Percentiles rank a stretch among this genome's conserved stretches.
phyloP scores from a whole-genome alignment of 2,329 filamentous ascomycete genomes.

The Ceratocystis harringtonii region DNA sequence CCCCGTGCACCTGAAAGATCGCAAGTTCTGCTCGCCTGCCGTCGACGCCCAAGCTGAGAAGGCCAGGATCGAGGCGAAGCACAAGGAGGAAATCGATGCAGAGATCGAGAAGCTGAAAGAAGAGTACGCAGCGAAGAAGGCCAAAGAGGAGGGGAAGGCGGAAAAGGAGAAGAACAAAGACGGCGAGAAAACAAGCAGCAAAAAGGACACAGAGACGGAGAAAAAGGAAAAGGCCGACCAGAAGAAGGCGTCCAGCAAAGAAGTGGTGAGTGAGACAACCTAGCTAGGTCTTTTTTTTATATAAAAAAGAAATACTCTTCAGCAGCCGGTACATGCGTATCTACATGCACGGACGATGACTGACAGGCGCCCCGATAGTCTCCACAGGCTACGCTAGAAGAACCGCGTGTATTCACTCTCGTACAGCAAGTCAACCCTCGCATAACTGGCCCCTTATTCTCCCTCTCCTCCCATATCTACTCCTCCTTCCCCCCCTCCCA shows the following conservation, averaged over 20 bases:
- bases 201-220: constrained; percentile 27
- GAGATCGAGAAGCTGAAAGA: constrained; percentile 53
- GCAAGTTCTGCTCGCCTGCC: constrained; percentile 62
- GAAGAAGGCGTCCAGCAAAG: constrained; percentile 10
- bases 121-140: constrained; percentile 60
- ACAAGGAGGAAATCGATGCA: constrained; percentile 46
- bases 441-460: neutral
- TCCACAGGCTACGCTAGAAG: constrained; percentile 21
- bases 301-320: too few species aligned
- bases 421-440: constrained; percentile 44
- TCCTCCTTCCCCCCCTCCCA: neutral
- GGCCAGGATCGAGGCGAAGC: constrained; percentile 24
- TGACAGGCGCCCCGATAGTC: constrained; percentile 1
- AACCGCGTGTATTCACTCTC: constrained; percentile 67
- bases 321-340: neutral
- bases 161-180: constrained; percentile 36
- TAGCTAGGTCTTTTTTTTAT: neutral
- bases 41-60: constrained; percentile 54
- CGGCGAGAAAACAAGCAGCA: constrained; percentile 30
- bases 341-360: neutral
- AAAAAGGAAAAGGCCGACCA: constrained; percentile 23
- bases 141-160: constrained; percentile 53
- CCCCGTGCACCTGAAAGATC: constrained; percentile 65
- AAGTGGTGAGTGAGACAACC: neutral
- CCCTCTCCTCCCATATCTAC: neutral